Percentiles rank a stretch among this genome's conserved stretches.
These are phyloP conservation scores for Cinnamomum chago DNA, from an alignment of 164 flowering plant genomes.

Conservation along the genomic window DNA sequence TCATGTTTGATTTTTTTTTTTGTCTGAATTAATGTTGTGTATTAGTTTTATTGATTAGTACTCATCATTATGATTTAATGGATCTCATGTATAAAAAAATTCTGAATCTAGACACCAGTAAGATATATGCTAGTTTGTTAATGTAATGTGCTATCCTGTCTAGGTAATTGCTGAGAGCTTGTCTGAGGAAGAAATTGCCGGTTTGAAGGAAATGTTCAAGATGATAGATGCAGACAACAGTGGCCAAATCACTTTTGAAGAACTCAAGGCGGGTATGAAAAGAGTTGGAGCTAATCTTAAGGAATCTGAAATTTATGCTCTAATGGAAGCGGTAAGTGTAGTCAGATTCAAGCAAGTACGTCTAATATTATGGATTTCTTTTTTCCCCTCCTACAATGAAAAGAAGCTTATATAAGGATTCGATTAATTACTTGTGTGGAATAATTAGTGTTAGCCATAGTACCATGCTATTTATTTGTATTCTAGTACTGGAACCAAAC, in stretches of 20 bases:
- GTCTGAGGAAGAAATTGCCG: constrained; percentile 90
- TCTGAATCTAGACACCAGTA: neutral
- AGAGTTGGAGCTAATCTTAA: constrained; percentile 75
- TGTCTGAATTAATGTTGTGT: neutral
- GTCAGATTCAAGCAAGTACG: neutral
- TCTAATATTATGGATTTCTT: neutral
- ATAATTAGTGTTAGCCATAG: too few relatives aligned
- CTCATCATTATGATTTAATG: neutral
- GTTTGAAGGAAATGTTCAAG: constrained; percentile 84
- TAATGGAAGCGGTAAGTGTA: constrained; percentile 83
- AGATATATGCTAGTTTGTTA: neutral
- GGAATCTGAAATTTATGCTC: constrained; percentile 64
- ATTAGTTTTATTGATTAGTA: neutral
- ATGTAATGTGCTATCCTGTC: constrained; percentile 9
- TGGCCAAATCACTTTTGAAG: constrained; percentile 86
- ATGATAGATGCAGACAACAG: constrained; percentile 83
- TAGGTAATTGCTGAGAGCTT: constrained; percentile 83
- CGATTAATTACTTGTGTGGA: too few relatives aligned
- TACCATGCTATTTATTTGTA: too few relatives aligned
- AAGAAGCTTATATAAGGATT: neutral
- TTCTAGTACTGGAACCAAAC: too few relatives aligned
- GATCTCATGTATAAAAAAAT: neutral
- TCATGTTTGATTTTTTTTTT: neutral
- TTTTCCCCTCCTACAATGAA: neutral
- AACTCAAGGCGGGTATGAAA: constrained; percentile 71